Evolutionary conservation across 163 green algal species (phyloP).

Genomic region (Scenedesmus sp.): DNA sequence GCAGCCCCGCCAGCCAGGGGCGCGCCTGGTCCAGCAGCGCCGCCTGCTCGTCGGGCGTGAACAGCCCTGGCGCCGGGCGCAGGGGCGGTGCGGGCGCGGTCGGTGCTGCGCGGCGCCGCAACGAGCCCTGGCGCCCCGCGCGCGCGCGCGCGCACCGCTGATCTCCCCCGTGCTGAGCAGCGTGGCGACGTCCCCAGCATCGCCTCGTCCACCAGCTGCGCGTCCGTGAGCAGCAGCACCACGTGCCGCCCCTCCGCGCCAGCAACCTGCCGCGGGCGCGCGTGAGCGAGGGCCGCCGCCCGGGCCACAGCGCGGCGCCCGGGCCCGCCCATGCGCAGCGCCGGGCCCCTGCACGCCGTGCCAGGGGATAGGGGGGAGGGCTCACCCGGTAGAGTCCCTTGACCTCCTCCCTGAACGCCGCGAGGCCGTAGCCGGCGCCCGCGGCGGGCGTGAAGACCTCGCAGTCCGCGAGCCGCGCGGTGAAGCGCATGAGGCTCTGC

Average conservation of each 20-base stretch:
- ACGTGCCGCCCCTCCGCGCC: constrained; percentile 75
- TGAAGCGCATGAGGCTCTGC: constrained; percentile 81
- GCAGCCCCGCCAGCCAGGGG: constrained; percentile 30
- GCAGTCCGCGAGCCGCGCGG: constrained; percentile 72
- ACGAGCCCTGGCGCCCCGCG: too few species aligned
- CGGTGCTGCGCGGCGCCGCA: too few species aligned
- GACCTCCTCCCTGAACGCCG: constrained; percentile 82
- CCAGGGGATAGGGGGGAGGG: background rate
- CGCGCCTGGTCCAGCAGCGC: constrained; percentile 51
- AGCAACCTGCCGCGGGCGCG: constrained; percentile 52
- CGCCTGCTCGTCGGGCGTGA: constrained; percentile 45
- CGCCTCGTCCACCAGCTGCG: constrained; percentile 76
- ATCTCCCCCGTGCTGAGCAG: constrained; percentile 84
- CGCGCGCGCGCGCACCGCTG: constrained; percentile 54
- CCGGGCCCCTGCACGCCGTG: too few species aligned
- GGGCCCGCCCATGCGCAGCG: too few species aligned
- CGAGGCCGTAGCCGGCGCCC: constrained; percentile 66
- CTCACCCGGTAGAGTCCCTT: constrained; percentile 72
- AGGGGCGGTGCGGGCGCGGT: too few species aligned
- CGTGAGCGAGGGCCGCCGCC: too few species aligned
- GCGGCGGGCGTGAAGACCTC: constrained; percentile 71
- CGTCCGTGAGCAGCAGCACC: constrained; percentile 86
- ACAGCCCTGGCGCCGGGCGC: too few species aligned
- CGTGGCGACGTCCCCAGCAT: constrained; percentile 88
- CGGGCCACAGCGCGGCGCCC: too few species aligned